Evolutionary conservation across 306 rosid genomes (phyloP).

Genomic region (Datisca glomerata): DNA sequence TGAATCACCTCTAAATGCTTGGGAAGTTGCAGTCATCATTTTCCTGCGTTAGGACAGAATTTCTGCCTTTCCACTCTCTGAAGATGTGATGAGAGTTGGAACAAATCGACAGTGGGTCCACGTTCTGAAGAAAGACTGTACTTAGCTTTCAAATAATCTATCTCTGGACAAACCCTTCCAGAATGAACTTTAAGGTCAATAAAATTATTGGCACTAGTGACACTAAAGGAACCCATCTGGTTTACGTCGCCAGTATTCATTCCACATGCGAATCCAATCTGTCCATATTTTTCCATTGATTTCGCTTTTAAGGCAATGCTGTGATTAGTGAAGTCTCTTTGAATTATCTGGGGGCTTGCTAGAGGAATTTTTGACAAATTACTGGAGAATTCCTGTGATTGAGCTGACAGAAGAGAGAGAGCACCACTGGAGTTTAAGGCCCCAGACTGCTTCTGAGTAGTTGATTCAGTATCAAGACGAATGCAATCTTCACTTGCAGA

Average conservation of each 20-base stretch:
- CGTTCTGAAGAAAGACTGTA: no score
- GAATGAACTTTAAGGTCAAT: constrained; percentile 15
- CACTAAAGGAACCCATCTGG: constrained; percentile 20
- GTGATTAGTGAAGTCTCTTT: constrained; percentile 9
- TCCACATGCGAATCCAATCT: constrained; percentile 20
- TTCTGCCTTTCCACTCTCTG: constrained; percentile 66
- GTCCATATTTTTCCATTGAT: constrained; percentile 19
- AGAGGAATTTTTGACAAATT: constrained; percentile 20
- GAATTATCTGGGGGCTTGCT: constrained; percentile 18
- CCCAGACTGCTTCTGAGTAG: constrained; percentile 38
- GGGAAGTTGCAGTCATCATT: constrained; percentile 42
- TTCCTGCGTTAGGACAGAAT: no score
- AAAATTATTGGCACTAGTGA: constrained; percentile 16
- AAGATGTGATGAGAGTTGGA: constrained; percentile 69
- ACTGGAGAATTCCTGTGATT: constrained; percentile 36
- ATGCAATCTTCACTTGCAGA: constrained; percentile 51
- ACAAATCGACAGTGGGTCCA: constrained; percentile 44
- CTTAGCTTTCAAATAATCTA: no score
- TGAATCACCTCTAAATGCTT: constrained; percentile 18
- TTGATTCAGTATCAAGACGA: constrained; percentile 34
- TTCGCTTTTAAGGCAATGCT: constrained; percentile 11
- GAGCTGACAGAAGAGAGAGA: constrained; percentile 99
- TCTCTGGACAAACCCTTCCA: no score
- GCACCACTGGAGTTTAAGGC: constrained; percentile 62
- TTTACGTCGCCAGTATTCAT: constrained; percentile 20